phyloP scores from a whole-genome alignment of 768 basidiomycete species.

The Tricholoma sp. region DNA sequence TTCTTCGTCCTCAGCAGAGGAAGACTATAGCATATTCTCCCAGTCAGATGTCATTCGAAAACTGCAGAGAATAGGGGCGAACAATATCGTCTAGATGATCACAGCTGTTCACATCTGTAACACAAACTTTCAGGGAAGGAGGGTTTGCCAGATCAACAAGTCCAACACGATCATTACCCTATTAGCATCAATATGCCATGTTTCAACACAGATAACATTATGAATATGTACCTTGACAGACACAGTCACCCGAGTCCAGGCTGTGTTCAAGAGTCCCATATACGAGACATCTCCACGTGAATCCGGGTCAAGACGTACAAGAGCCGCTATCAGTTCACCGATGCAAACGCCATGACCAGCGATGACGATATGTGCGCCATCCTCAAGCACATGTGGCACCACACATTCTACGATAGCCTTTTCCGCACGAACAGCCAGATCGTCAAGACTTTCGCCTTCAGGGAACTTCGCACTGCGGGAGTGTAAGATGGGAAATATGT shows the following conservation, averaged over 20 bases:
- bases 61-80: too few relatives aligned
- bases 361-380: constrained; percentile 54
- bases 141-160: constrained; percentile 20
- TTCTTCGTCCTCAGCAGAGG: too few relatives aligned
- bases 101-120: constrained; percentile 31
- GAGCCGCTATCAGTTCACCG: constrained; percentile 49
- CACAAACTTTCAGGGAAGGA: constrained; percentile 26
- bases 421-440: constrained; percentile 52
- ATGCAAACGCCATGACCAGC: constrained; percentile 78
- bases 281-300: constrained; percentile 31
- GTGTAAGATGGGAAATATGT: constrained; percentile 49
- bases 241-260: constrained; percentile 60
- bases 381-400: constrained; percentile 48
- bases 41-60: too few relatives aligned
- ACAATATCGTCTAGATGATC: constrained; percentile 30
- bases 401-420: constrained; percentile 48
- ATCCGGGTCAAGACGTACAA: constrained; percentile 47
- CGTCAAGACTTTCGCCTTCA: constrained; percentile 62
- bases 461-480: constrained; percentile 52
- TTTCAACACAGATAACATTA: not conserved
- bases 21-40: too few relatives aligned
- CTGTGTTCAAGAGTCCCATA: constrained; percentile 61
- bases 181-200: not conserved
- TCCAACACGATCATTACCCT: constrained; percentile 22
- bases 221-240: constrained; percentile 42